Evolutionary conservation across 441 rosid genomes (phyloP), one percentile per base, ranked within the genome.

Genomic region (Rhodomyrtus psidioides): DNA sequence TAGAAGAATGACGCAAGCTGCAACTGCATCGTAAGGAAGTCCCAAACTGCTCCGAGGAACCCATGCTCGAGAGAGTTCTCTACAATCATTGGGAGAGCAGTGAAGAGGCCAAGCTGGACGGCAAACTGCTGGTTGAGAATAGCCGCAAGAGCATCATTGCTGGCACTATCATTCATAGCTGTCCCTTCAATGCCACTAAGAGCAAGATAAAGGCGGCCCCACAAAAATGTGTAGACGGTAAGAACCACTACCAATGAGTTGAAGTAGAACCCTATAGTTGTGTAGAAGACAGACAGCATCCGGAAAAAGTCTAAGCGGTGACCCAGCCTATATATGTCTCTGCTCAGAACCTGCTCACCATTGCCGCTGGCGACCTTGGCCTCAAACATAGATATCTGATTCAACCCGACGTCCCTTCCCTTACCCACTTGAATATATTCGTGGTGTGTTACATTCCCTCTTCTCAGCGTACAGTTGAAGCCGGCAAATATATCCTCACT

Each of bases 401-500:
- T 86, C 88, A 86, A 55, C 85, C 88, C 88, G 21, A 87, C 88
- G 60, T 87, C 88, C 81, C 88, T 84, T 84, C 88, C 88, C 82
- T 87, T 87, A 44, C 88, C 88, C 17, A 87, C 88, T 81, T 87
- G 88, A 17, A 87, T 87, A 79, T 87, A 87, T 81, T 87, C 88
- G 39, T 87, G 86, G 74, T 87, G 88, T 4, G 88, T 87, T 53
- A 87, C 88, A 84, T 87, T 87, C 76, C 88, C 88, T 46, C 86
- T 82, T 83, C 88, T 75, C 49, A 87, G 42, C 27, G 88, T 87
- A 65, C 88, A 87, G 75, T 87, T 87, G 70, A 84, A 87, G 51
- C 88, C 88, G 2, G 88, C 88, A 83, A 86, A 86, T 83, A 86
- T 86, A 83, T 86, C 88, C 88, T 86, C 88, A 28, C 88, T 86